Base-by-base conservation (phyloP, 352 stramenopile species). In the Phytophthora constricta region DNA sequence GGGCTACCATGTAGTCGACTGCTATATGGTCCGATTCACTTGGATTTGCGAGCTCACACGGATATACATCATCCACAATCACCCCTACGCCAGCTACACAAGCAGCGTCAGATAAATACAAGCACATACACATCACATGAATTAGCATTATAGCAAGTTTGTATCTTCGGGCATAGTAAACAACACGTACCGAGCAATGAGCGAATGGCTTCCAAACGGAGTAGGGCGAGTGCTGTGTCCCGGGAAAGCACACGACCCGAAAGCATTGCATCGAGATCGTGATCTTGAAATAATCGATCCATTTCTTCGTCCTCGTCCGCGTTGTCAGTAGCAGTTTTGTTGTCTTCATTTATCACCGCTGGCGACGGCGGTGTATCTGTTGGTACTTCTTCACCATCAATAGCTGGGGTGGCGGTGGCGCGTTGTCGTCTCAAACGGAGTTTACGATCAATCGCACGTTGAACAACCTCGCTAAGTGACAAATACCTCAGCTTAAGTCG, bases 41-140 rank as follows among this genome's bases (percentile, higher is more conserved):
- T 25, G 45, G 27, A n/a, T 34, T n/a, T 14, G 60, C 62, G 9
- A 89, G 50, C 34, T 91, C 79, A 5, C 3, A 43, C 11, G 82
- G 81, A 22, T 87, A 77, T 8, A 93, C 69, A 49, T 90, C 82
- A 46, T 93, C 85, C 37, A 92, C 41, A 19, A 91, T 68, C 33
- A 92, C 69, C 2, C 85, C 85, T 8, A 91, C 63, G 31, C 84
- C 84, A 41, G 63, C 80, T 84, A 64, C 26, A 2, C 27, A 51
- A 5, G 3, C 16, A 27, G 23, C 7, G 31, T n/a, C n/a, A n/a
- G n/a, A n/a, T n/a, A n/a, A n/a, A n/a, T 27, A 14, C 42, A 67
- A 48, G 28, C 28, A 58, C n/a, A 61, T 11, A 66, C 47, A 53
- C 16, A 49, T n/a, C 17, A 62, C 42, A 8, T 42, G 17, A 41